Evolutionary conservation across 2,329 filamentous ascomycete genomes (phyloP).

Genomic region (Diplodia seriata): DNA sequence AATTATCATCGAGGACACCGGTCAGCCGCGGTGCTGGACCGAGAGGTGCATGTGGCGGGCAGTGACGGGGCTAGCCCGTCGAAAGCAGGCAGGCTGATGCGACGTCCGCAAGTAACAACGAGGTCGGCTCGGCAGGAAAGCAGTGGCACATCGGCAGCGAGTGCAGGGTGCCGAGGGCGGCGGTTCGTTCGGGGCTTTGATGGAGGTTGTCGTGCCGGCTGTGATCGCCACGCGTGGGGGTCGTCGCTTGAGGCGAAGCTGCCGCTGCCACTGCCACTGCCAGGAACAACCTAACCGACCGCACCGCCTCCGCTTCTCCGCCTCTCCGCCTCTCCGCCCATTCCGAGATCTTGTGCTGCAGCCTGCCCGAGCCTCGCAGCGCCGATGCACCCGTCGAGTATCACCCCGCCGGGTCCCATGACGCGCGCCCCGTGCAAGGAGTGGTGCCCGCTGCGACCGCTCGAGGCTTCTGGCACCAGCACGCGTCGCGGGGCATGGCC

Average conservation of each 20-base stretch:
- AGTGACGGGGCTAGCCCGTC: background rate
- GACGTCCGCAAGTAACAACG: constrained; percentile 9
- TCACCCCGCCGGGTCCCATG: constrained; percentile 20
- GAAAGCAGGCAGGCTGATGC: background rate
- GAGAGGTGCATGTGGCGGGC: constrained; percentile 1
- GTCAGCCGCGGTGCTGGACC: background rate
- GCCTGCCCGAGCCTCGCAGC: background rate
- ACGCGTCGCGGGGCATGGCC: too few relatives aligned
- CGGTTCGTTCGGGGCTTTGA: background rate
- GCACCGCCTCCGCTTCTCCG: background rate
- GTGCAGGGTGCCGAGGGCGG: background rate
- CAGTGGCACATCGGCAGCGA: constrained; percentile 13
- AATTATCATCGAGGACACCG: background rate
- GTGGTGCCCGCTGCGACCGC: background rate
- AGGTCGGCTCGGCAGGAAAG: constrained; percentile 15
- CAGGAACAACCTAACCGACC: constrained; percentile 1
- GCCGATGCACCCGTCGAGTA: background rate
- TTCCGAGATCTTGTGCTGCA: background rate
- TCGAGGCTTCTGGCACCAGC: too few relatives aligned
- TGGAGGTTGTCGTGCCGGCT: background rate
- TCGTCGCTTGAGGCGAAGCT: background rate
- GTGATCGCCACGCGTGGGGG: constrained; percentile 27
- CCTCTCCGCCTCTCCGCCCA: background rate
- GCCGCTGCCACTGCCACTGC: background rate
- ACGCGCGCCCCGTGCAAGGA: constrained; percentile 9